Evolutionary conservation across 352 stramenopile species (phyloP).

Genomic region (Phytophthora sojae): DNA sequence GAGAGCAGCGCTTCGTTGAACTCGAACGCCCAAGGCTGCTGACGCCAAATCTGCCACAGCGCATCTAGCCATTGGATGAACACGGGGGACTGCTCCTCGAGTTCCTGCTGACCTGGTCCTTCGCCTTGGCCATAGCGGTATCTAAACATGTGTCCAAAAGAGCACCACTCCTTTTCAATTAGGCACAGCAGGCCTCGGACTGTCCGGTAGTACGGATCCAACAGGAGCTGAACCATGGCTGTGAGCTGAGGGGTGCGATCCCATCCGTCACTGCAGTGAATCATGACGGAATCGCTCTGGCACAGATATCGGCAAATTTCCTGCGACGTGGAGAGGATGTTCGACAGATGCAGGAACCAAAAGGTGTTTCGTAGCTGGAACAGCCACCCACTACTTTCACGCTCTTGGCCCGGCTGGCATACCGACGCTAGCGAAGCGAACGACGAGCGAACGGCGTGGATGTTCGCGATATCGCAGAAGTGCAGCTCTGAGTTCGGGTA

Average conservation of each 20-base stretch:
- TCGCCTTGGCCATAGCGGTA: constrained; percentile 96
- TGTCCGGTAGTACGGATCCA: constrained; percentile 99
- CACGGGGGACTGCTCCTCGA: constrained; percentile 98
- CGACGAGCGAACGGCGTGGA: constrained; percentile 96
- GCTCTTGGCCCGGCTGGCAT: constrained; percentile 81
- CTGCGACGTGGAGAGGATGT: constrained; percentile 94
- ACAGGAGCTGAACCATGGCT: constrained; percentile 94
- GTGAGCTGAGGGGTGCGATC: constrained; percentile 98
- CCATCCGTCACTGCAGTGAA: constrained; percentile 99
- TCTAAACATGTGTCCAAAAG: constrained; percentile 99
- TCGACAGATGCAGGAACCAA: constrained; percentile 97
- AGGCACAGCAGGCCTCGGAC: constrained; percentile 95
- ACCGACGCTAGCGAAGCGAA: constrained; percentile 81
- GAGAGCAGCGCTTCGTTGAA: constrained; percentile 96
- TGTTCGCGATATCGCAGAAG: constrained; percentile 99
- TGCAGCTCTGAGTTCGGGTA: constrained; percentile 96
- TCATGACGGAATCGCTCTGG: constrained; percentile 95
- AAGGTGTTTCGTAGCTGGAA: constrained; percentile 95
- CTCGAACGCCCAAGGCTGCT: constrained; percentile 98
- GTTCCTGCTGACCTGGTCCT: constrained; percentile 91
- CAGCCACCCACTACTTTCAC: constrained; percentile 78
- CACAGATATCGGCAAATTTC: constrained; percentile 95
- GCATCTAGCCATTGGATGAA: constrained; percentile 99
- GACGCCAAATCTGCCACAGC: constrained; percentile 97
- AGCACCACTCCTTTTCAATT: constrained; percentile 99